phyloP scores from a whole-genome alignment of 257 asterid genomes.

The Capsicum baccatum region DNA sequence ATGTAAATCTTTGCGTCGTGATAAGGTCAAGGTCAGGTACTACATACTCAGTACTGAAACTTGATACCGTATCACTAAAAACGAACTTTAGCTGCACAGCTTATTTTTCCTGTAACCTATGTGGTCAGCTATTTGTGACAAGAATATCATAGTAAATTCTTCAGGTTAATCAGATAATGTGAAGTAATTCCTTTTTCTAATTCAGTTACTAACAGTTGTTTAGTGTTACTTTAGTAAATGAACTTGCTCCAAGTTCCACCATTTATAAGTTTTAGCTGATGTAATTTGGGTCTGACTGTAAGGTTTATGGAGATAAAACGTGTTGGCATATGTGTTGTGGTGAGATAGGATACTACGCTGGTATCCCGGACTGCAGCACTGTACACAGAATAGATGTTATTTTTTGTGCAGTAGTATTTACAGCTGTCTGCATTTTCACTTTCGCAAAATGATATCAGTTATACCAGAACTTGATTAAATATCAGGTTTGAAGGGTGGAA shows the following conservation, averaged over 20 bases:
- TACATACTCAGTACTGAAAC: slow-evolving; percentile 41
- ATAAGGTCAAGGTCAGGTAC: slow-evolving; percentile 75
- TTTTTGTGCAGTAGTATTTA: neutral
- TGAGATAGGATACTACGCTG: slow-evolving; percentile 7
- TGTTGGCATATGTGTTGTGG: neutral
- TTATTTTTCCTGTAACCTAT: slow-evolving; percentile 7
- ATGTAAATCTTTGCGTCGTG: slow-evolving; percentile 63
- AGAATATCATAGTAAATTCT: neutral
- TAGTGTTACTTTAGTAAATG: slow-evolving; percentile 13
- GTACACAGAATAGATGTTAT: neutral
- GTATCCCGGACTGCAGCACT: neutral
- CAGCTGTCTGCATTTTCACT: slow-evolving; percentile 18
- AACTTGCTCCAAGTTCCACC: slow-evolving; percentile 25
- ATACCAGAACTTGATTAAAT: slow-evolving; percentile 11
- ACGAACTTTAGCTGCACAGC: neutral
- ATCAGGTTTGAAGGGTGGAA: neutral
- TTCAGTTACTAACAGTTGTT: neutral
- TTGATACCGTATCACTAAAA: slow-evolving; percentile 25
- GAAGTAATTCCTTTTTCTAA: neutral
- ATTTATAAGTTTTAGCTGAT: neutral
- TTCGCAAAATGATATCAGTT: neutral
- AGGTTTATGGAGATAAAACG: neutral
- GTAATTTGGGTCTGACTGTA: neutral
- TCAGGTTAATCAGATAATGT: neutral
- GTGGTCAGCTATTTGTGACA: neutral